phyloP scores from a whole-genome alignment of 139 green algal species.

The Spirogloea muscicola region DNA sequence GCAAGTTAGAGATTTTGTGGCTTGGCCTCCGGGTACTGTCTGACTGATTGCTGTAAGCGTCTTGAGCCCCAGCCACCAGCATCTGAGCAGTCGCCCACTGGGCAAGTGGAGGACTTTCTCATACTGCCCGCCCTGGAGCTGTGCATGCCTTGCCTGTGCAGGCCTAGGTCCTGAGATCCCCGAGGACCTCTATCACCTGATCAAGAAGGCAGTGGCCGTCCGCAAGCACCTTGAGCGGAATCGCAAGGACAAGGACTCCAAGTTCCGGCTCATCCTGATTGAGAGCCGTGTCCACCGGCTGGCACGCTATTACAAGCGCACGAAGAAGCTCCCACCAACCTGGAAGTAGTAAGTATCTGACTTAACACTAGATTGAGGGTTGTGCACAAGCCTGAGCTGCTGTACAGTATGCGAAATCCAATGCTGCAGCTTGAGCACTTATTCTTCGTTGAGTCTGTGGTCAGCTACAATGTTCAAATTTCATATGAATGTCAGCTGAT shows the following conservation, averaged over 20 bases:
- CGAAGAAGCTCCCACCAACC: constrained; percentile 77
- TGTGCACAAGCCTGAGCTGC: background rate
- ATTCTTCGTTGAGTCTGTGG: background rate
- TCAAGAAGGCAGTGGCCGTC: constrained; percentile 97
- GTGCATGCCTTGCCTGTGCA: background rate
- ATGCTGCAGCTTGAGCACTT: background rate
- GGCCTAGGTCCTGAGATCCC: constrained; percentile 93
- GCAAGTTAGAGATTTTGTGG: too few relatives aligned
- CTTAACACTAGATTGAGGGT: background rate
- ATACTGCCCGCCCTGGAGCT: background rate
- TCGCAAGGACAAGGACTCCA: constrained; percentile 91
- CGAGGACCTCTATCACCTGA: constrained; percentile 94
- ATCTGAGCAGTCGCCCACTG: too few relatives aligned
- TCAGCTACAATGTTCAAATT: too few relatives aligned
- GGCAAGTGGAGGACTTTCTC: too few relatives aligned
- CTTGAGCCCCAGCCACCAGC: too few relatives aligned
- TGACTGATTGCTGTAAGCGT: too few relatives aligned
- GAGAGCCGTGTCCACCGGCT: constrained; percentile 97
- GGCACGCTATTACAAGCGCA: constrained; percentile 93
- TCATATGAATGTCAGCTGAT: too few relatives aligned
- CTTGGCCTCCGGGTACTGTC: too few relatives aligned
- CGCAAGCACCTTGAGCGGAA: constrained; percentile 97
- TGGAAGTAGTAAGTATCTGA: constrained; percentile 94
- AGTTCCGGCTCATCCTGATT: constrained; percentile 65
- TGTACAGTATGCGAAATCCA: background rate